A percentile compares a stretch with the other conserved stretches of the same genome.
Conservation (phyloP, 2,329 filamentous ascomycete genomes). For the Colletotrichum musicola region DNA sequence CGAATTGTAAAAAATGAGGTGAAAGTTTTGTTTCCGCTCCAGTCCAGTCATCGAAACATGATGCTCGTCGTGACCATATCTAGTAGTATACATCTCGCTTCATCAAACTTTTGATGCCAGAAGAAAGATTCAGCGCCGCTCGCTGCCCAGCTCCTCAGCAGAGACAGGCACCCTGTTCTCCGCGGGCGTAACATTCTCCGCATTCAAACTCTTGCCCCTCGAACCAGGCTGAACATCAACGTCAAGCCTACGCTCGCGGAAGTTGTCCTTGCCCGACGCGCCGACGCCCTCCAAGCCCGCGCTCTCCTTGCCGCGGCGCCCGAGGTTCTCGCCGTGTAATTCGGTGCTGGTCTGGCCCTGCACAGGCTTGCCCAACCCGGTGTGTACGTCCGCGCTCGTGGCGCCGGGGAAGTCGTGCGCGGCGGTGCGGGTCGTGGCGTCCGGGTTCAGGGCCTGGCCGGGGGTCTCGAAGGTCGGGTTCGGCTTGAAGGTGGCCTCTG, state of each 20-base stretch:
- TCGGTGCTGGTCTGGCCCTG: slow-evolving; percentile 58
- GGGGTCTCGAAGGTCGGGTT: slow-evolving; percentile 51
- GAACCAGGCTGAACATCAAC: slow-evolving; percentile 43
- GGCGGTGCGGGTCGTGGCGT: slow-evolving; percentile 44
- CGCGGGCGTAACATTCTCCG: slow-evolving; percentile 43
- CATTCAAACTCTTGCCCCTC: slow-evolving; percentile 41
- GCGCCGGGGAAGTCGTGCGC: slow-evolving; percentile 57
- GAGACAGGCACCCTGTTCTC: slow-evolving; percentile 43
- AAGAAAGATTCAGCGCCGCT: slow-evolving; percentile 20
- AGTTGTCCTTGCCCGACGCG: slow-evolving; percentile 46
- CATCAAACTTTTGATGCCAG: neutral
- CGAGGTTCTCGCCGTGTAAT: slow-evolving; percentile 49
- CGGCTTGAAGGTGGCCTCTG: slow-evolving; percentile 54
- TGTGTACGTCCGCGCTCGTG: slow-evolving; percentile 59
- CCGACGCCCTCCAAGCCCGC: slow-evolving; percentile 56
- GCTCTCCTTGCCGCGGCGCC: slow-evolving; percentile 50
- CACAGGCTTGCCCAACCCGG: slow-evolving; percentile 57
- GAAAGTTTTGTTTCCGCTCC: neutral
- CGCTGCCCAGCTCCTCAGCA: slow-evolving; percentile 45
- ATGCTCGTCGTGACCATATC: slow-evolving; percentile 7
- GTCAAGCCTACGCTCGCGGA: slow-evolving; percentile 48
- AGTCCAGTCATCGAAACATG: neutral
- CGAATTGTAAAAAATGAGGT: neutral
- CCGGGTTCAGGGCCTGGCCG: slow-evolving; percentile 48
- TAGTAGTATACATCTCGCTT: no score